Conservation (phyloP, 768 basidiomycete genomes). For the Tulasnella sp. region DNA sequence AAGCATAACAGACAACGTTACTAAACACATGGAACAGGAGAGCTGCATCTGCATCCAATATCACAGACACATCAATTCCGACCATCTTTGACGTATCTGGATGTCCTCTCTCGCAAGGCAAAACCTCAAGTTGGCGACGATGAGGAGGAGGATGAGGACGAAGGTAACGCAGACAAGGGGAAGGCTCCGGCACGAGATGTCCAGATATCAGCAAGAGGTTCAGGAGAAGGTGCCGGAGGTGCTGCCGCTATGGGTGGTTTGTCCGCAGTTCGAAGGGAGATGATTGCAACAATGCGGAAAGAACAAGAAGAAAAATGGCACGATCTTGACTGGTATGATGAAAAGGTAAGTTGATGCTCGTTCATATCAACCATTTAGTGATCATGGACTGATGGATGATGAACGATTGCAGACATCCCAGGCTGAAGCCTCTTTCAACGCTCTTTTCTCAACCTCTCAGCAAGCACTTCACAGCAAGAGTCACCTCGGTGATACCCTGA, state of each 20-base stretch:
- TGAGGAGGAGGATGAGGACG: conserved; percentile 15
- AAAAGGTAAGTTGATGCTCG: conserved; percentile 38
- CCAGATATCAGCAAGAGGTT: not conserved
- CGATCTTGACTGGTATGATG: conserved; percentile 50
- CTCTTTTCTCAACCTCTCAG: too few species aligned
- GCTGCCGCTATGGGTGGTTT: conserved; percentile 41
- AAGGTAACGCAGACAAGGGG: conserved; percentile 65
- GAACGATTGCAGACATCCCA: too few species aligned
- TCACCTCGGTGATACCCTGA: too few species aligned
- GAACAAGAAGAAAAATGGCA: conserved; percentile 75
- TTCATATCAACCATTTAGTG: too few species aligned
- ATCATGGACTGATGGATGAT: too few species aligned
- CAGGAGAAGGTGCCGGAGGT: conserved; percentile 10
- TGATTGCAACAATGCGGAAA: conserved; percentile 53
- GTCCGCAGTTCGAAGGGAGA: conserved; percentile 59
- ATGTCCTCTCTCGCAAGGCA: conserved; percentile 51
- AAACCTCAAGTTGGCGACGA: conserved; percentile 28
- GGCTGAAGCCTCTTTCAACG: too few species aligned
- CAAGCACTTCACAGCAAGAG: too few species aligned
- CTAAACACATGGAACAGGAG: conserved; percentile 31
- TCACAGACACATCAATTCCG: conserved; percentile 69
- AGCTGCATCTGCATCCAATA: conserved; percentile 66
- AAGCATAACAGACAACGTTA: not conserved
- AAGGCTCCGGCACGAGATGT: conserved; percentile 26
- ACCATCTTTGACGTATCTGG: conserved; percentile 70